phyloP scores from a whole-genome alignment of 352 stramenopile species.

The Phytophthora pini region DNA sequence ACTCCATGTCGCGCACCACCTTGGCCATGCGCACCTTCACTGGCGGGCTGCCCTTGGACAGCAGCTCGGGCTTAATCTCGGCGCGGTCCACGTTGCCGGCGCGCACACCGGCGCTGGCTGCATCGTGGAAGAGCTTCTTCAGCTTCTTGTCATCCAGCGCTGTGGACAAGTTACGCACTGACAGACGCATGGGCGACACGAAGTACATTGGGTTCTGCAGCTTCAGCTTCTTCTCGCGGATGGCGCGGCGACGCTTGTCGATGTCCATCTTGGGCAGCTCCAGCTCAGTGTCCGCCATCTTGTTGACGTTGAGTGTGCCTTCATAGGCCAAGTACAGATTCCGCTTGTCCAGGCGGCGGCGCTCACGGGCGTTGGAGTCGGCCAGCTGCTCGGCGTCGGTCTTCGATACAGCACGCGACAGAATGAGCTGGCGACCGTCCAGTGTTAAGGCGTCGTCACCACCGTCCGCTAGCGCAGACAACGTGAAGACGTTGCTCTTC shows the following conservation, averaged over 20 bases:
- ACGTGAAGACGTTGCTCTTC: slow-evolving; percentile 64
- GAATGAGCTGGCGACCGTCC: slow-evolving; percentile 75
- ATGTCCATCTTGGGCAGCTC: slow-evolving; percentile 92
- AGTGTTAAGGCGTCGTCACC: slow-evolving; percentile 70
- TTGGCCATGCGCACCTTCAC: slow-evolving; percentile 88
- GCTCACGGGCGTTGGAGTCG: slow-evolving; percentile 64
- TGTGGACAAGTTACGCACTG: slow-evolving; percentile 92
- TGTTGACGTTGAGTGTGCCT: slow-evolving; percentile 93
- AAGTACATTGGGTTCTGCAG: slow-evolving; percentile 98
- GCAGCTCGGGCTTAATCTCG: slow-evolving; percentile 80
- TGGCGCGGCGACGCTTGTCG: slow-evolving; percentile 92
- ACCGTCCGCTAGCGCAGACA: slow-evolving; percentile 73
- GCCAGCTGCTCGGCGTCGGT: slow-evolving; percentile 69
- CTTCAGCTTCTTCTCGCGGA: slow-evolving; percentile 97
- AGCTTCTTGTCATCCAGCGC: slow-evolving; percentile 91
- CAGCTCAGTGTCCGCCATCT: slow-evolving; percentile 87
- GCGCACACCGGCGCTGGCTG: slow-evolving; percentile 72
- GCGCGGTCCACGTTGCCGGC: slow-evolving; percentile 78
- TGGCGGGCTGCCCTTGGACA: slow-evolving; percentile 42
- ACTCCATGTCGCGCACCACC: slow-evolving; percentile 80
- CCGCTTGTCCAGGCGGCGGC: slow-evolving; percentile 91
- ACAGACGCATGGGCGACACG: slow-evolving; percentile 94
- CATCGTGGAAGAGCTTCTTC: slow-evolving; percentile 90
- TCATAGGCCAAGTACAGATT: slow-evolving; percentile 97
- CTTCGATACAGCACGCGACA: slow-evolving; percentile 79